phyloP scores from a whole-genome alignment of 2,329 filamentous ascomycete genomes.

The Penicillium sp. region DNA sequence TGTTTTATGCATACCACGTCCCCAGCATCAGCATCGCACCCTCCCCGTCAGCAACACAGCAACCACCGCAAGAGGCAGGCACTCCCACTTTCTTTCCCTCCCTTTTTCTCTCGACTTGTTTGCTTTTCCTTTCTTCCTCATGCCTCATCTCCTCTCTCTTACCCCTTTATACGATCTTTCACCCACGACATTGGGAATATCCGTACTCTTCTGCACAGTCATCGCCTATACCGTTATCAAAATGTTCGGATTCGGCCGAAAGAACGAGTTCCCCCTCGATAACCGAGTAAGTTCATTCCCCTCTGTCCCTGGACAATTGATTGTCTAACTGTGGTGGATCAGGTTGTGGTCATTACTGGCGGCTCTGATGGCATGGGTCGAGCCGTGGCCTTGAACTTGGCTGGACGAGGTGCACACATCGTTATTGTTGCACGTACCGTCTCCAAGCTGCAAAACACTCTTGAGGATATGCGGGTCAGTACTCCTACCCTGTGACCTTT shows the following conservation, averaged over 20 bases:
- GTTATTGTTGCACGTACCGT: conserved; percentile 81
- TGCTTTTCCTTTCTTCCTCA: conserved; percentile 16
- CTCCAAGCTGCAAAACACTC: conserved; percentile 71
- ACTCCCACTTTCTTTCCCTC: background rate
- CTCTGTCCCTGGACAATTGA: background rate
- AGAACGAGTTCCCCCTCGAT: conserved; percentile 80
- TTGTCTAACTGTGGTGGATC: conserved; percentile 20
- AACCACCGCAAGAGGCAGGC: conserved; percentile 8
- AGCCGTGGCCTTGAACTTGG: conserved; percentile 72
- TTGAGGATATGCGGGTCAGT: conserved; percentile 67
- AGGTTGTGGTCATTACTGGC: conserved; percentile 90
- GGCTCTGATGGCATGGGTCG: conserved; percentile 92
- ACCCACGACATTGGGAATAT: conserved; percentile 32
- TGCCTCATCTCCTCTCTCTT: conserved; percentile 27
- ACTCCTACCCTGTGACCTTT: background rate
- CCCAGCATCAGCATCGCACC: conserved; percentile 4
- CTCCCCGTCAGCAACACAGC: conserved; percentile 4
- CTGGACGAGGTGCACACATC: conserved; percentile 82
- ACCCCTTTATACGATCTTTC: conserved; percentile 27
- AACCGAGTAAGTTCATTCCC: conserved; percentile 67
- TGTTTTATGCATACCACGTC: conserved; percentile 1
- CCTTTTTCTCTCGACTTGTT: conserved; percentile 12
- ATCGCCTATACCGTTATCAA: conserved; percentile 40
- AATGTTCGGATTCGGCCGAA: conserved; percentile 52
- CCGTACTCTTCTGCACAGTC: conserved; percentile 36